Base-by-base conservation (phyloP, 495 filamentous ascomycete genomes). In the Daldinia concentrica region DNA sequence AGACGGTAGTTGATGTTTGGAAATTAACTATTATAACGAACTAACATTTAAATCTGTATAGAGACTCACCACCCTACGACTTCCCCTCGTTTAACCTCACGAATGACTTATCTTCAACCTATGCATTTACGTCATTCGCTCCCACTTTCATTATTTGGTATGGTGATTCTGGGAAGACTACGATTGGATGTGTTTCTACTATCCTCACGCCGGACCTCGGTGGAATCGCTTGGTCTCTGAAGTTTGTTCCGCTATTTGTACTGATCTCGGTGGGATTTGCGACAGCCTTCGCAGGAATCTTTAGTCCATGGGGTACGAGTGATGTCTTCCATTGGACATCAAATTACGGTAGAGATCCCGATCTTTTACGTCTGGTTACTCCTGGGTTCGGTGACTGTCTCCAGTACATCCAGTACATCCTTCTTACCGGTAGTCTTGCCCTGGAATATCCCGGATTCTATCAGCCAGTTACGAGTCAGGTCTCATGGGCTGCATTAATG, bases 381-480 rank as follows among this genome's bases (percentile, higher is more conserved):
- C 95, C 95, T 14, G 95, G 95, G 0, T 99, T 99, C 77, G 94
- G 93, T 11, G 95, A 99, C 72, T 99, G 95, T 78, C 87, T 99
- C 32, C 94, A 99, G 80, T 99, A 98, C 76, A 90, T 99, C 32
- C 95, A 99, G 75, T 98, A 96, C 69, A 86, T 94, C 55, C 91
- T 94, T 19, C 84, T 99, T 36, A 93, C 94, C 0, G 96, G 96
- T 1, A 88, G 90, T 43, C 81, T 99, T 45, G 92, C 91, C 24
- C 80, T 99, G 70, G 89, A 91, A 64, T 99, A 98, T 76, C 95
- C 95, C 0, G 95, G 95, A 0, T 99, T 91, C 74, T 98, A 92
- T 77, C 95, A 98, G 75, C 95, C 95, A 14, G 91, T 91, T 14
- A 87, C 95, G 54, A 95, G 93, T 69, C 91, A 93, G 75, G 91